These are phyloP conservation scores for Amaranthus cruentus DNA, from an alignment of 148 eudicot species.

Conservation along the genomic window DNA sequence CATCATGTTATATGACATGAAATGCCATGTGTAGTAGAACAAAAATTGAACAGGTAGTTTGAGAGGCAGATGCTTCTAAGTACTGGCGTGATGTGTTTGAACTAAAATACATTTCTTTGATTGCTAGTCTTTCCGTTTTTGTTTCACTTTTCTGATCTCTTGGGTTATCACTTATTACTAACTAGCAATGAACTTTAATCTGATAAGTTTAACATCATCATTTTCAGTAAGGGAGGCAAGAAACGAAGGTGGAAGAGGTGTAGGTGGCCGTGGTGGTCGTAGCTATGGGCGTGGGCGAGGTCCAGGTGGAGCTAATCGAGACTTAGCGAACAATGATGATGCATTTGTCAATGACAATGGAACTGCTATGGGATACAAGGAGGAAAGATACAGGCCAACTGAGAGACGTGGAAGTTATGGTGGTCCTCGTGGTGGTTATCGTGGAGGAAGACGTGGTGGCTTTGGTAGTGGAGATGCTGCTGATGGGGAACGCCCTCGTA, in stretches of 20 bases:
- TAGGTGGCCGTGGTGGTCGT: constrained; percentile 49
- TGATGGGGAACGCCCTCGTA: constrained; percentile 67
- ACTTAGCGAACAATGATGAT: constrained; percentile 32
- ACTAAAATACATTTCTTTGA: not conserved
- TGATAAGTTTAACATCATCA: not conserved
- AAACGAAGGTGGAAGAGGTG: constrained; percentile 52
- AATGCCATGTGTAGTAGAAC: no score
- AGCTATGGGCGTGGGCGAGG: constrained; percentile 53
- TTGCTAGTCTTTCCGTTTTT: not conserved
- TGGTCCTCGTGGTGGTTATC: constrained; percentile 50
- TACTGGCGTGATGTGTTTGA: no score
- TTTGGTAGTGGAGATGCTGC: constrained; percentile 51
- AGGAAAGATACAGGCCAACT: constrained; percentile 47
- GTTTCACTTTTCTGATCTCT: not conserved
- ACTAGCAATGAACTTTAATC: not conserved
- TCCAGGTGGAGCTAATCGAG: constrained; percentile 47
- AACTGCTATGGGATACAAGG: constrained; percentile 33
- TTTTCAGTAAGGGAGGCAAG: constrained; percentile 56
- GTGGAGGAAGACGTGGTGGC: constrained; percentile 79
- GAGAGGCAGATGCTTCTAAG: no score
- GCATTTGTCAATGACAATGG: constrained; percentile 40
- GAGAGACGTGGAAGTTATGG: constrained; percentile 44
- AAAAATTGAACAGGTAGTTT: no score
- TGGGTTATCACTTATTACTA: not conserved
- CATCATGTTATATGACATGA: no score